phyloP scores from a whole-genome alignment of 768 basidiomycete genomes.

The Macrolepiota fuliginosa region DNA sequence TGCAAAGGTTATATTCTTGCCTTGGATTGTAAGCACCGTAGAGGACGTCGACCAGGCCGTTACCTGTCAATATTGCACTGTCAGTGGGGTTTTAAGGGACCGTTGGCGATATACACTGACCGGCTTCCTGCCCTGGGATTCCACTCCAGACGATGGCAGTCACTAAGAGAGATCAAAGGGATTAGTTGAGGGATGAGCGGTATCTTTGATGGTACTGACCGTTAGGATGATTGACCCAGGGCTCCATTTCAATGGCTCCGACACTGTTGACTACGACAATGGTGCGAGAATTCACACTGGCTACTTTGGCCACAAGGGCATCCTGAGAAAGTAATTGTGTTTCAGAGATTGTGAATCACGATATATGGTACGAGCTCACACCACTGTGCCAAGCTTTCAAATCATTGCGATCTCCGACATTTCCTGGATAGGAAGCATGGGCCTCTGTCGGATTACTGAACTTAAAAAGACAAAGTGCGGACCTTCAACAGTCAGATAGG shows the following conservation, averaged over 20 bases:
- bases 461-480: neutral
- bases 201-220: conserved; percentile 20
- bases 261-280: conserved; percentile 69
- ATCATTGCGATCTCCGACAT: conserved; percentile 53
- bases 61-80: conserved; percentile 33
- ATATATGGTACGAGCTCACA: conserved; percentile 19
- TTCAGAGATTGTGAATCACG: neutral
- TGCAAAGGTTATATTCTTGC: conserved; percentile 23
- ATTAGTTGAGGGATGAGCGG: neutral
- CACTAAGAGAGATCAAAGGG: neutral
- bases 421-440: conserved; percentile 26
- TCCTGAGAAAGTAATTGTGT: conserved; percentile 24
- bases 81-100: neutral
- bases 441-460: neutral
- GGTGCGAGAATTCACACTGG: conserved; percentile 53
- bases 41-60: conserved; percentile 54
- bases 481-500: conserved; percentile 44
- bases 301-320: conserved; percentile 48
- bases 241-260: conserved; percentile 55
- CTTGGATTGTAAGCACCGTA: conserved; percentile 62
- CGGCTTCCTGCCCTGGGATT: conserved; percentile 62
- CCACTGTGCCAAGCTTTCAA: conserved; percentile 50
- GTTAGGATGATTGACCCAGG: conserved; percentile 58
- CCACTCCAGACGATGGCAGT: conserved; percentile 42
- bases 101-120: conserved; percentile 22